A percentile compares a stretch with the other conserved stretches of the same genome.
These are phyloP conservation scores for Camillea tinctor DNA, from an alignment of 2,329 filamentous ascomycete species.

Conservation along the genomic window DNA sequence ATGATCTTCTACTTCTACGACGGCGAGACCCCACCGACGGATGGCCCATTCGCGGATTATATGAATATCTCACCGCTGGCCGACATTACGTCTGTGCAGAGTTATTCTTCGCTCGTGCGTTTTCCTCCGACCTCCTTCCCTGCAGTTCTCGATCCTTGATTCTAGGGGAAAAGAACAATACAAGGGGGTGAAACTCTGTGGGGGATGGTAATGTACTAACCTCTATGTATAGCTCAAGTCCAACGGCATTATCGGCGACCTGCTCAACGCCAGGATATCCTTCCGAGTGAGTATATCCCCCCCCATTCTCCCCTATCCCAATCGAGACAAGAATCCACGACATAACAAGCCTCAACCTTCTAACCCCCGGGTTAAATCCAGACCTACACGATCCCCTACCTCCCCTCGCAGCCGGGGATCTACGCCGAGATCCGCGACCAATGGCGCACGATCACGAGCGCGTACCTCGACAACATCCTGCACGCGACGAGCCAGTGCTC, in stretches of 20 bases:
- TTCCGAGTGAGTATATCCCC: conserved; percentile 16
- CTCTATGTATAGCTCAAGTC: conserved; percentile 9
- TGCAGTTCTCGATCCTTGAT: too few relatives aligned
- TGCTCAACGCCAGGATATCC: conserved; percentile 16
- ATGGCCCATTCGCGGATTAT: conserved; percentile 32
- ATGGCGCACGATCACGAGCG: conserved; percentile 25
- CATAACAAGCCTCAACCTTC: not conserved
- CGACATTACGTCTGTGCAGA: conserved; percentile 25
- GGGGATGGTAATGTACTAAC: not conserved
- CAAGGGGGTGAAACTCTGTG: too few relatives aligned
- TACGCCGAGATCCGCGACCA: conserved; percentile 35
- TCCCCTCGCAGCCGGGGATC: conserved; percentile 25
- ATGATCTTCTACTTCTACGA: conserved; percentile 37
- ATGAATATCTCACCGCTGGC: conserved; percentile 27
- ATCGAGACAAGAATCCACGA: not conserved
- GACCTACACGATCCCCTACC: conserved; percentile 27
- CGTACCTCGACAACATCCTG: conserved; percentile 24
- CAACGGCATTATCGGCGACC: conserved; percentile 15
- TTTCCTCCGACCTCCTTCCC: too few relatives aligned
- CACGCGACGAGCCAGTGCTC: conserved; percentile 26
- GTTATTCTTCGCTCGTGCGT: conserved; percentile 33
- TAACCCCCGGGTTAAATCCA: not conserved
- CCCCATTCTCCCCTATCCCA: too few relatives aligned
- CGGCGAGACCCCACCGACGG: conserved; percentile 30
- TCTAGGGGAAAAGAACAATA: too few relatives aligned